Base-by-base conservation (phyloP, 129 eudicot species). In the Chrysanthemum seticuspe region DNA sequence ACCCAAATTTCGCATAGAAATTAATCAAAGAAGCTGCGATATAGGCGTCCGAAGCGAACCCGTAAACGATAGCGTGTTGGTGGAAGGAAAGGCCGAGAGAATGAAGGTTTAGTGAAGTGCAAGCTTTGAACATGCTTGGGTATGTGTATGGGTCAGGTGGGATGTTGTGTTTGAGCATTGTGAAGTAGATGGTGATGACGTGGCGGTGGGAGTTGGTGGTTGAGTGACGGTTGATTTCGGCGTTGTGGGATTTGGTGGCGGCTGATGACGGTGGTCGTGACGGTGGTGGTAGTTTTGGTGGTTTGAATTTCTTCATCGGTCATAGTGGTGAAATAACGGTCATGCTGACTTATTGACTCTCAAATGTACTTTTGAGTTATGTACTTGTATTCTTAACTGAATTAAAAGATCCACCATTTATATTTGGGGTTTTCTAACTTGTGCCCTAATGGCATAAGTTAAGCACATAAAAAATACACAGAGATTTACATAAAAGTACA, bases 121-220 rank as follows among this genome's bases (percentile, higher is more conserved):
- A 90, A 63, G 99, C 97, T 79, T 95, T 95, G 83, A 95, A 86
- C 61, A 90, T 81, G 19, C 87, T 83, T 18, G 99, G 99, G 85
- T 65, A 95, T 4, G 99, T 90, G 83, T 83, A 87, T 19, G 94
- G 85, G 86, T 95, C 99, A 5, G 96, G 89, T 7, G 74, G 73
- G 13, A 67, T 66, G 69, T 74, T 34, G 79, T 87, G 63, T 54
- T 79, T 80, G 78, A 88, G 86, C 90, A 91, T 85, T 73, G 91
- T 76, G 73, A 83, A 57, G 86, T 84, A 90, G 53, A 88, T 74
- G 73, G 52, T 71, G 62, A 95, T 81, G 71, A 85, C 96, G 5
- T 87, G 5, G 61, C 76, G 83, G 83, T 88, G 97, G 62, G 72
- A 54, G 25, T 88, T 87, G 67, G 78, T 59, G 25, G 85, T 66